phyloP scores from a whole-genome alignment of 2,329 filamentous ascomycete genomes.

The Lizonia empirigonia region DNA sequence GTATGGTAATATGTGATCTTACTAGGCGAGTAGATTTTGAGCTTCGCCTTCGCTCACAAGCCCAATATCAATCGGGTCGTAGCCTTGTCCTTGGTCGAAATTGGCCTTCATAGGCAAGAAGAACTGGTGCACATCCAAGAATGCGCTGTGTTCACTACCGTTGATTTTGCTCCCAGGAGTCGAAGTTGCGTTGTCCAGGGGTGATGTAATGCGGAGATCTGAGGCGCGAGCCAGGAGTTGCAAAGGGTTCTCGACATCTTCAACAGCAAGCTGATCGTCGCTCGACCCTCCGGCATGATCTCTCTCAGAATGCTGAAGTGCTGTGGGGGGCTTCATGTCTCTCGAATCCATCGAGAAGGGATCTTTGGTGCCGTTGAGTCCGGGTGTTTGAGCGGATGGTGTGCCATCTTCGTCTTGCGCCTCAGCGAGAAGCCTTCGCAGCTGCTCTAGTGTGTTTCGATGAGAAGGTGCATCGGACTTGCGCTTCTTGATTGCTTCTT shows the following conservation, averaged over 20 bases:
- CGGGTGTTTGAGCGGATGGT: neutral
- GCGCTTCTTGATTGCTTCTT: slow-evolving; percentile 61
- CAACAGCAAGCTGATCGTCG: slow-evolving; percentile 57
- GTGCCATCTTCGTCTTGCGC: slow-evolving; percentile 46
- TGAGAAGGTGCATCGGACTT: slow-evolving; percentile 32
- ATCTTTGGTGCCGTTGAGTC: slow-evolving; percentile 3
- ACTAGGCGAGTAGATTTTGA: slow-evolving; percentile 68
- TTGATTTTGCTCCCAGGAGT: slow-evolving; percentile 37
- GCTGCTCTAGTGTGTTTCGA: slow-evolving; percentile 34
- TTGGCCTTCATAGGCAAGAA: slow-evolving; percentile 69
- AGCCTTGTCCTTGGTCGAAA: slow-evolving; percentile 66
- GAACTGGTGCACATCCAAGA: slow-evolving; percentile 64
- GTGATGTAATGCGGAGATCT: slow-evolving; percentile 64
- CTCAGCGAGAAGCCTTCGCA: slow-evolving; percentile 59
- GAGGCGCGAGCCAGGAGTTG: slow-evolving; percentile 76
- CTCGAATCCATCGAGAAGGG: slow-evolving; percentile 5
- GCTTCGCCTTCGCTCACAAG: slow-evolving; percentile 71
- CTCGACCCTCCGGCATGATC: slow-evolving; percentile 37
- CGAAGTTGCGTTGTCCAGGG: slow-evolving; percentile 29
- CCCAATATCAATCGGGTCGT: slow-evolving; percentile 73
- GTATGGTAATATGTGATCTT: slow-evolving; percentile 38
- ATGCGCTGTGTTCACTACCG: slow-evolving; percentile 46
- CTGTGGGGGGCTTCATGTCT: slow-evolving; percentile 21
- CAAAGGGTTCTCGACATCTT: slow-evolving; percentile 76
- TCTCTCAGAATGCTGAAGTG: slow-evolving; percentile 24